These are phyloP conservation scores for Alternaria triticina DNA, from an alignment of 2,329 filamentous ascomycete species.

Conservation along the genomic window DNA sequence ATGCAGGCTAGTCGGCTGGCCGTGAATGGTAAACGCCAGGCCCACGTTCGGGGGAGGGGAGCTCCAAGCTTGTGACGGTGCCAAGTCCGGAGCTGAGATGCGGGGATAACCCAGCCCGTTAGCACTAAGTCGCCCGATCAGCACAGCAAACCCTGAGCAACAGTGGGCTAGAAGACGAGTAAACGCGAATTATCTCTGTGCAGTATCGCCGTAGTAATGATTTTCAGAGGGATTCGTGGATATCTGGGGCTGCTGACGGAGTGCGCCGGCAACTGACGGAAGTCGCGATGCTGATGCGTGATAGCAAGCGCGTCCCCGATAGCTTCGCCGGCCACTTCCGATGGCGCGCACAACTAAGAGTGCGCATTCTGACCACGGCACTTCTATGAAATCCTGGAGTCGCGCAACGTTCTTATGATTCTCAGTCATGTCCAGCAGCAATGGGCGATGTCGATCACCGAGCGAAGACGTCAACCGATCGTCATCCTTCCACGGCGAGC, in stretches of 20 bases:
- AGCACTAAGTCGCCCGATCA: constrained; percentile 16
- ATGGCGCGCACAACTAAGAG: neutral
- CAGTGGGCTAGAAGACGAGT: constrained; percentile 3
- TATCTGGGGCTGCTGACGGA: constrained; percentile 30
- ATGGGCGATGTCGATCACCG: neutral
- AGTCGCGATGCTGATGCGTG: constrained; percentile 26
- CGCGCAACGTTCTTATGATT: neutral
- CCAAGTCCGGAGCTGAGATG: constrained; percentile 35
- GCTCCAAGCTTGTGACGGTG: constrained; percentile 45
- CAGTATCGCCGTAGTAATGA: constrained; percentile 12
- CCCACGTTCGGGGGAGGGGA: constrained; percentile 38
- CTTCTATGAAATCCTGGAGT: neutral
- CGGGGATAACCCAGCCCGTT: constrained; percentile 26
- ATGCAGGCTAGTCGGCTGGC: constrained; percentile 37
- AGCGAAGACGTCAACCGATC: constrained; percentile 1
- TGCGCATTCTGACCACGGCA: constrained; percentile 1
- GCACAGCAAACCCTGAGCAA: constrained; percentile 21
- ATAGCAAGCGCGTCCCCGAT: constrained; percentile 6
- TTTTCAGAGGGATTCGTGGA: constrained; percentile 17
- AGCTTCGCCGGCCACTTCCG: constrained; percentile 19
- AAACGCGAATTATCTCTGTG: neutral
- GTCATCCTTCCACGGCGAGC: constrained; percentile 1
- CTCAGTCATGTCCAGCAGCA: neutral
- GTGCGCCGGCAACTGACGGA: constrained; percentile 34
- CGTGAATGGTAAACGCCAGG: constrained; percentile 35